A percentile compares a stretch with the other conserved stretches of the same genome.
Evolutionary conservation across 192 early-diverging fungal species (phyloP).

Genomic region (Thamnidium elegans): DNA sequence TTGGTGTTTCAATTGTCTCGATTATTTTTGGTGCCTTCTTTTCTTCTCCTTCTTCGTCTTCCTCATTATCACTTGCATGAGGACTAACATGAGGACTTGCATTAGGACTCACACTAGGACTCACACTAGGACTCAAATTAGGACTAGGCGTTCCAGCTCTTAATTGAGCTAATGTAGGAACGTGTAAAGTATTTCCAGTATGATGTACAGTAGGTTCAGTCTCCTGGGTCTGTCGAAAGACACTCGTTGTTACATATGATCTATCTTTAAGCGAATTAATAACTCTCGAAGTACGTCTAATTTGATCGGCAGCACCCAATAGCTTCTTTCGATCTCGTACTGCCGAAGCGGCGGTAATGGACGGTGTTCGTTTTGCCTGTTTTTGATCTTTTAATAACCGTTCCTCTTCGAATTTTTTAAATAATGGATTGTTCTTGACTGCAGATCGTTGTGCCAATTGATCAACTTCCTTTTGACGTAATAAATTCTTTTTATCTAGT

Average conservation of each 20-base stretch:
- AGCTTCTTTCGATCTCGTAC: neutral
- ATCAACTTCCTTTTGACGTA: conserved; percentile 22
- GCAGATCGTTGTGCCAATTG: conserved; percentile 20
- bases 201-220: neutral
- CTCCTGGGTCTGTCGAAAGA: conserved; percentile 12
- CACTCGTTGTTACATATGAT: conserved; percentile 23
- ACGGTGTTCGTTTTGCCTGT: neutral
- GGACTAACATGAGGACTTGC: too few relatives aligned
- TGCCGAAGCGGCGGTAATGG: neutral
- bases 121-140: neutral
- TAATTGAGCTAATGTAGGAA: conserved; percentile 12
- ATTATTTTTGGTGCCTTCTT: too few relatives aligned
- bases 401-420: conserved; percentile 20
- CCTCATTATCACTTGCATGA: conserved; percentile 1
- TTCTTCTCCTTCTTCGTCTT: neutral
- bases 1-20: neutral
- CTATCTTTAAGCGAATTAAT: conserved; percentile 18
- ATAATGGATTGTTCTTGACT: conserved; percentile 30
- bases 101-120: too few relatives aligned
- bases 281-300: conserved; percentile 10
- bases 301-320: conserved; percentile 13
- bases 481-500: conserved; percentile 9
- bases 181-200: neutral
- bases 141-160: conserved; percentile 1
- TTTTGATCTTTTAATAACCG: neutral